Base-by-base conservation (phyloP, 148 eudicot genomes). In the Silene conica region DNA sequence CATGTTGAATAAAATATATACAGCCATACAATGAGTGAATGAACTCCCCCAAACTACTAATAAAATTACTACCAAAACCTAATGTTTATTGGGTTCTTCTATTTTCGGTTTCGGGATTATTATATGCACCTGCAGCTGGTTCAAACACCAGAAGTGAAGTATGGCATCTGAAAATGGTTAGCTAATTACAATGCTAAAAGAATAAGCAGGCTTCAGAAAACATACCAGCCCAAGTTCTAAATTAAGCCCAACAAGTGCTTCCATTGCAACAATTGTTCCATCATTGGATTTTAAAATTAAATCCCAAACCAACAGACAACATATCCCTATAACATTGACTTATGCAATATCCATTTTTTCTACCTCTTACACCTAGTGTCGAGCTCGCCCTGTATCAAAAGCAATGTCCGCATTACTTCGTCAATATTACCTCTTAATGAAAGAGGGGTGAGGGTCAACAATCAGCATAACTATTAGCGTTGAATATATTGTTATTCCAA, bases 161-260 rank as follows among this genome's bases (percentile, higher is more conserved):
- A 31, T 31, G 34, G 34, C 34, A 31, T 31, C 34, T 31, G 34
- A 31, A 31, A 31, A 31, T 31, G 34, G 34, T 31, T 31, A 31
- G 4, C 5, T 31, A 31, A 31, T 31, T 31, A 31, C 34, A 3
- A 20, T 18, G 20, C 19, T 8, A 31, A 64, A 67, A 45, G 59
- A 62, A 65, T 43, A 76, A 22, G 20, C 7, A 54, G 22, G 52
- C 55, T 54, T 21, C 20, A 66, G 78, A 52, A 28, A 46, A 25
- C 79, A 46, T 79, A 89, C 98, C 91, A 87, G 83, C 55, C 88
- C 88, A 22, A 85, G 77, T 79, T 91, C 93, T 60, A 94, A 81
- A 82, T 88, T 73, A 73, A 94, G 84, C 58, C 97, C 98, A 62
- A 75, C 93, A 43, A 94, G 90, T 21, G 97, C 91, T 89, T 94